phyloP scores from a whole-genome alignment of 768 basidiomycete genomes.

The Daedaleopsis sinensis region DNA sequence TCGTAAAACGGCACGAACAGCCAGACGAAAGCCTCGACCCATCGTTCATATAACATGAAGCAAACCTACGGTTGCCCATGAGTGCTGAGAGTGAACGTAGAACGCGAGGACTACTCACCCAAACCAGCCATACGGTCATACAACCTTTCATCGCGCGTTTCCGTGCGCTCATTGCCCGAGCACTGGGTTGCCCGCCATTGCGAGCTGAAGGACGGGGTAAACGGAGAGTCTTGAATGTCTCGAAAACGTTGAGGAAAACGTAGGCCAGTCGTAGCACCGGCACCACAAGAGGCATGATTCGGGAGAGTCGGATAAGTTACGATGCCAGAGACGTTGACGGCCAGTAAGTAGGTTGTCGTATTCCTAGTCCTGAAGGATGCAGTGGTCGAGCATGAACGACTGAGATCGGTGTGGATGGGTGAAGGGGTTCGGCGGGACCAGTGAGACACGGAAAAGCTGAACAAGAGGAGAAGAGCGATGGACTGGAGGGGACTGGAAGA shows the following conservation, averaged over 20 bases:
- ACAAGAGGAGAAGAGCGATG: neutral
- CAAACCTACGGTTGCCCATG: conserved; percentile 52
- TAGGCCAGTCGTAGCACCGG: conserved; percentile 69
- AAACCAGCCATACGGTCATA: conserved; percentile 83
- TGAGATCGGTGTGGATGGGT: neutral
- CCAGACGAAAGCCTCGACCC: conserved; percentile 63
- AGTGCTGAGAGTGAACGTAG: neutral
- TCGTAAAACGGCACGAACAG: conserved; percentile 84
- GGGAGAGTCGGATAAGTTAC: neutral
- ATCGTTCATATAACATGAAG: conserved; percentile 67
- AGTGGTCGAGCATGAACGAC: neutral
- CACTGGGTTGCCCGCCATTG: conserved; percentile 63
- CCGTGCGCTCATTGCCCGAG: conserved; percentile 69
- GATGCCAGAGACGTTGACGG: neutral
- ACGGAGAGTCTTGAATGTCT: conserved; percentile 84
- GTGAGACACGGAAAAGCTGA: neutral
- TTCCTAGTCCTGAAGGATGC: neutral
- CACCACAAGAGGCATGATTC: conserved; percentile 66
- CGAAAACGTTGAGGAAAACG: conserved; percentile 79
- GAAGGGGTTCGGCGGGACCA: neutral
- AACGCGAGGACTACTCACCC: conserved; percentile 51
- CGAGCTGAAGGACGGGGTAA: conserved; percentile 55
- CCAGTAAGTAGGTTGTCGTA: neutral
- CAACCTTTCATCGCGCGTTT: conserved; percentile 88
- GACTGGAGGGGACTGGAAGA: no score